Conservation (phyloP, 768 basidiomycete species). For the Boletus vinaceobasis region DNA sequence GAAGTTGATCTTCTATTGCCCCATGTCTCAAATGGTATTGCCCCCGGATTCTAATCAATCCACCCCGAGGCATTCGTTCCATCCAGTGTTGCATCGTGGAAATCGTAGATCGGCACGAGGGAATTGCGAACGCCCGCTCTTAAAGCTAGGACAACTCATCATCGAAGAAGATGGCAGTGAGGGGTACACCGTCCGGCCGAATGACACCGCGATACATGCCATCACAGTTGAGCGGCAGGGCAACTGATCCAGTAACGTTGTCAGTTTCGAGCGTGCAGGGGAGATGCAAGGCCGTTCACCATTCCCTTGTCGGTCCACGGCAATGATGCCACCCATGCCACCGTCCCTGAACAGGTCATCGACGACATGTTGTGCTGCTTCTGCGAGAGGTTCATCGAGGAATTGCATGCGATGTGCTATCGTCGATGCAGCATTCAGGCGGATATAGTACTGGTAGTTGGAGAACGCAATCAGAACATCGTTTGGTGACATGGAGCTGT, state of each 20-base stretch:
- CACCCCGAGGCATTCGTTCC: neutral
- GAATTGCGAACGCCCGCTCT: neutral
- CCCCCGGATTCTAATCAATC: neutral
- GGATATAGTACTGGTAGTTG: constrained; percentile 65
- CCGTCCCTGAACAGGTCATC: constrained; percentile 55
- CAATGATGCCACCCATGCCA: constrained; percentile 74
- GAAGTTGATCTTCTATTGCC: neutral
- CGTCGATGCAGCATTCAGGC: constrained; percentile 61
- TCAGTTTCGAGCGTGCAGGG: neutral
- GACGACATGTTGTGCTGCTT: constrained; percentile 55
- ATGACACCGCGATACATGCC: constrained; percentile 86
- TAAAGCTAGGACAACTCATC: constrained; percentile 41
- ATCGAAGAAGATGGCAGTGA: constrained; percentile 75
- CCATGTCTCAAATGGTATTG: neutral
- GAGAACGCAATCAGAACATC: neutral
- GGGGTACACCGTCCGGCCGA: constrained; percentile 60
- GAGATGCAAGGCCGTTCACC: constrained; percentile 38
- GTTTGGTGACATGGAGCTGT: neutral
- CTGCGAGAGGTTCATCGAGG: constrained; percentile 50
- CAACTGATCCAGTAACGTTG: constrained; percentile 39
- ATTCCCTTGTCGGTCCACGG: constrained; percentile 65
- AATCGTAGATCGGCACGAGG: too few species aligned
- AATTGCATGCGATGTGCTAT: constrained; percentile 66
- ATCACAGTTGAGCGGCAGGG: constrained; percentile 69
- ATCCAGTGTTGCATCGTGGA: neutral